Evolutionary conservation across 1,139 yeast genomes (phyloP).

Genomic region (Meyerozyma carpophila): DNA sequence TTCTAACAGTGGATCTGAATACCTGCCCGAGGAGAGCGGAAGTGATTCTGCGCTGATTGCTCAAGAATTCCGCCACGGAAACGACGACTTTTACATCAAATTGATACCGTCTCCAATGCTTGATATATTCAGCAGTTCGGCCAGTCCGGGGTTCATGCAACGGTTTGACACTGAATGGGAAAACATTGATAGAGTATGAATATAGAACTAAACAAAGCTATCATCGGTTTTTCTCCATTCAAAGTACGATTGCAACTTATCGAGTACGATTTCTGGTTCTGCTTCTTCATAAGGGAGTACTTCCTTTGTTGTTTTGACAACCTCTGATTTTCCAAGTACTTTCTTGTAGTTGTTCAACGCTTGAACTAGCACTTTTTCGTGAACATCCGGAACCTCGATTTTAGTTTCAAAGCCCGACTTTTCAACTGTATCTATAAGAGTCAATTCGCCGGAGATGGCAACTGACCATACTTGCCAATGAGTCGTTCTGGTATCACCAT

Average conservation of each 20-base stretch:
- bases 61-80: background rate
- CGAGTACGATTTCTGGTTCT: background rate
- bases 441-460: background rate
- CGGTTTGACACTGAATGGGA: background rate
- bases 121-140: background rate
- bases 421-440: background rate
- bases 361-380: background rate
- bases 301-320: background rate
- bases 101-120: background rate
- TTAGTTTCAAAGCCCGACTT: background rate
- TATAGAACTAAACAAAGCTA: background rate
- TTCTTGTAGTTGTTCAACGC: background rate
- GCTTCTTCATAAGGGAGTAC: background rate
- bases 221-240: background rate
- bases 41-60: background rate
- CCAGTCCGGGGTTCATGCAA: background rate
- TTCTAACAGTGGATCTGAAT: background rate
- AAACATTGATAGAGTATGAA: background rate
- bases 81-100: background rate
- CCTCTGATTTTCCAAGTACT: background rate
- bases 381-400: background rate
- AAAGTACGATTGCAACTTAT: background rate
- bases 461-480: conserved; percentile 21
- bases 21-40: background rate
- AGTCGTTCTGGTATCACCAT: conserved; percentile 34